Evolutionary conservation across 2,329 filamentous ascomycete genomes (phyloP).

Genomic region (Plectosphaerella cucumerina): DNA sequence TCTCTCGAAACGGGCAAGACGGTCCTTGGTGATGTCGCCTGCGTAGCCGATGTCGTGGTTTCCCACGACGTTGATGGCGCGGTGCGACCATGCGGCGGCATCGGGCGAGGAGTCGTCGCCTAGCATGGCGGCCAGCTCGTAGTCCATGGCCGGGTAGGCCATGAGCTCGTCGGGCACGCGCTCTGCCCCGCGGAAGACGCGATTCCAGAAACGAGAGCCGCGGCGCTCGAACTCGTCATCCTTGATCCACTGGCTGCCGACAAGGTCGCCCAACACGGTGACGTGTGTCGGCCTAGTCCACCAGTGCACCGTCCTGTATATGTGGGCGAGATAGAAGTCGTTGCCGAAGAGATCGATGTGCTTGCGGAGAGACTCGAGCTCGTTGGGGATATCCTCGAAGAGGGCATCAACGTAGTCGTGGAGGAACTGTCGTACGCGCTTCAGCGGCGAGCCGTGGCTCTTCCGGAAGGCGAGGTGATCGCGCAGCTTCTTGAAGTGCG

Average conservation of each 20-base stretch:
- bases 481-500: slow-evolving; percentile 44
- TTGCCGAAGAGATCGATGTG: slow-evolving; percentile 86
- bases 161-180: slow-evolving; percentile 57
- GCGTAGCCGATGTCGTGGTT: slow-evolving; percentile 98
- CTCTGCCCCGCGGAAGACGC: slow-evolving; percentile 67
- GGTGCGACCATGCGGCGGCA: slow-evolving; percentile 58
- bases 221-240: slow-evolving; percentile 78
- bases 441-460: slow-evolving; percentile 40
- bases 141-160: slow-evolving; percentile 40
- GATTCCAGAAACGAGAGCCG: slow-evolving; percentile 72
- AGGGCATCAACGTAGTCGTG: slow-evolving; percentile 60
- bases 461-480: slow-evolving; percentile 44
- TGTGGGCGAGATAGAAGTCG: slow-evolving; percentile 90
- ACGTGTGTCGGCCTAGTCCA: slow-evolving; percentile 84
- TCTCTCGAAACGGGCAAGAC: slow-evolving; percentile 76
- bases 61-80: slow-evolving; percentile 84
- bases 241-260: slow-evolving; percentile 93
- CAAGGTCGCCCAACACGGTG: slow-evolving; percentile 81
- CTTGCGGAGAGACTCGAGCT: slow-evolving; percentile 68
- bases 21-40: slow-evolving; percentile 75
- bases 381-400: slow-evolving; percentile 64
- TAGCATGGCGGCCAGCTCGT: slow-evolving; percentile 46
- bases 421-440: slow-evolving; percentile 46
- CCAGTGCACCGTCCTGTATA: slow-evolving; percentile 80
- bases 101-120: slow-evolving; percentile 37